Base-by-base conservation (phyloP, 371 early-diverging fungal genomes). In the Haplosporangium sp. region DNA sequence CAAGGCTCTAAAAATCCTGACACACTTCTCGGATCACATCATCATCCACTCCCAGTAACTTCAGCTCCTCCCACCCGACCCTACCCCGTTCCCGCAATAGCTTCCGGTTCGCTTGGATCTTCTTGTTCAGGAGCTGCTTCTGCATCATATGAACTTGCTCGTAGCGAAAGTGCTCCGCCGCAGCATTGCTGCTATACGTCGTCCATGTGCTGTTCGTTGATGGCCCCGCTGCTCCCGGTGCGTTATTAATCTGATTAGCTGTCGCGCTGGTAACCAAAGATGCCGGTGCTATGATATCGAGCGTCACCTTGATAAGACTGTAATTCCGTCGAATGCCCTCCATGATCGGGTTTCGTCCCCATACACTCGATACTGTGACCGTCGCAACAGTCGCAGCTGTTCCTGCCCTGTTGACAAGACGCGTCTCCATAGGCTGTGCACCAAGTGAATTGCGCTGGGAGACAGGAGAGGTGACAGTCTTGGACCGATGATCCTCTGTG, bases 261-360 rank as follows among this genome's bases (percentile, higher is more conserved):
- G 13, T 23, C 41, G 36, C 11, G 13, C 11, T 57, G 13, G 52
- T 2, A 9, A 14, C 8, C 18, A 0, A 20, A 13, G 55, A 5
- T 5, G 50, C 16, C 5, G 67, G 40, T 41, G 41, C 45, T n/a
- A 63, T 12, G 50, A 38, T 51, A 45, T 79, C 79, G 5, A 79
- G 53, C 2, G 55, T 57, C 12, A 79, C 73, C 57, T 79, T 79
- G 73, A 79, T 72, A 54, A 79, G 51, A 41, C 73, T 72, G 55
- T 79, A 62, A 55, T 79, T 79, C 36, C 79, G 59, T 20, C 79
- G 72, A 9, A 79, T 63, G 0, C 79, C 79, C 12, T 79, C 79
- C n/a, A 79, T 57, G n/a, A 79, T 51, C 4, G 79, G 79, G 14
- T 68, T 72, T 8, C 69, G 59, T 0, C 55, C 45, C 72, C 71